Evolutionary conservation across 495 filamentous ascomycete genomes (phyloP), one percentile per base, ranked within the genome.

Genomic region (Margaritispora aquatica): DNA sequence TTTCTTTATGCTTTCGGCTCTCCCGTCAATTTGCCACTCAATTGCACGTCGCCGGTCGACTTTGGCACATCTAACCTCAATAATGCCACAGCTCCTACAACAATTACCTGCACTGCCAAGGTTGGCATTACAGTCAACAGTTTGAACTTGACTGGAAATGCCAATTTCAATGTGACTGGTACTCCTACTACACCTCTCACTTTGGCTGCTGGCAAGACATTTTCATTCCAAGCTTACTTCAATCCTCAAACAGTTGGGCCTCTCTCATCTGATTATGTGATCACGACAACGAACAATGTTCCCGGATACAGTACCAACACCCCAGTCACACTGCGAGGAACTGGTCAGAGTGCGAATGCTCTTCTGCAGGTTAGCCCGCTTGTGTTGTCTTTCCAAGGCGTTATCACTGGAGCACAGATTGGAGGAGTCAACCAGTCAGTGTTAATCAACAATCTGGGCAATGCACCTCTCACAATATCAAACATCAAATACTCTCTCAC

Each of bases 11-110:
- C 69, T 13, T 64, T 77, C 34, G 77, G 77, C 17, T 71, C 69
- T 24, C 75, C 75, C 22, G 74, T 77, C 38, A 66, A 68, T 27
- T 46, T 73, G 1, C 75, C 75, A 9, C 54, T 77, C 19, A 75
- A 64, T 48, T 76, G 75, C 59, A 70, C 68, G 13, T 64, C 61
- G 7, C 74, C 72, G 2, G 64, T 74, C 29, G 58, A 74, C 27
- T 82, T 80, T 63, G 79, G 79, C 3, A 63, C 61, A 19, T 66
- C 76, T 4, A 55, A 69, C 13, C 59, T 77, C 15, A 68, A 67
- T 10, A 61, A 66, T 60, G 5, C 62, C 2, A 62, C 65, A 8
- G 62, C 49, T 13, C 67, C 63, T 0, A 50, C 59, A 27, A 68
- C 57, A 8, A 58, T 76, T 2, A 70, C 58, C 11, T 76, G 73